A percentile compares a stretch with the other conserved stretches of the same genome.
Conservation (phyloP, 805 yeast species). For the Teunomyces stri region DNA sequence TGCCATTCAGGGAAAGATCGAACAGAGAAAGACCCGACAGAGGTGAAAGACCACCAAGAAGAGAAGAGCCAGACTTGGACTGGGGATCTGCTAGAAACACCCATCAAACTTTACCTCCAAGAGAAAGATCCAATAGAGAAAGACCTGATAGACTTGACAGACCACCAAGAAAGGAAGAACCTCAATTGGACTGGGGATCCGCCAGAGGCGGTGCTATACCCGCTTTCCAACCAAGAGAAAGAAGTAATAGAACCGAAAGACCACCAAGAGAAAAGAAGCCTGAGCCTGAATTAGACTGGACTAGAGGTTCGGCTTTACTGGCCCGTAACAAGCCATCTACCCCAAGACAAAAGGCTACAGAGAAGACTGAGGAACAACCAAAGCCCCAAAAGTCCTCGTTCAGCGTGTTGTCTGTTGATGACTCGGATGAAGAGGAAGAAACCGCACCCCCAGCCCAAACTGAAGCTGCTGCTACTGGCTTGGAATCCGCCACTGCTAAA, state of each 20-base stretch:
- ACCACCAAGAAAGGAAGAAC: conserved; percentile 44
- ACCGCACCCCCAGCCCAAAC: conserved; percentile 8
- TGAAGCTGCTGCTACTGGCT: conserved; percentile 18
- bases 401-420: conserved; percentile 53
- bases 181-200: conserved; percentile 60
- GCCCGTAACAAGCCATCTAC: conserved; percentile 10
- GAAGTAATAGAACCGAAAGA: conserved; percentile 26
- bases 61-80: conserved; percentile 40
- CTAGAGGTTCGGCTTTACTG: conserved; percentile 34
- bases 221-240: conserved; percentile 38
- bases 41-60: conserved; percentile 26
- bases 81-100: conserved; percentile 40
- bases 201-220: conserved; percentile 34
- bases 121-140: conserved; percentile 24
- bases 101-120: conserved; percentile 31
- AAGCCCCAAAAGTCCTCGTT: conserved; percentile 47
- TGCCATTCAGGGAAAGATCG: conserved; percentile 29
- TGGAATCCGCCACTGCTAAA: conserved; percentile 38
- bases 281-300: conserved; percentile 36
- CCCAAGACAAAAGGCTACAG: conserved; percentile 12
- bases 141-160: conserved; percentile 14
- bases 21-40: conserved; percentile 20
- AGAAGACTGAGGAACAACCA: conserved; percentile 18
- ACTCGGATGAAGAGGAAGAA: conserved; percentile 32
- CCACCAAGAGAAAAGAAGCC: conserved; percentile 20